Evolutionary conservation across 1,284 basidiomycete species (phyloP).

Genomic region (Grifola frondosa): DNA sequence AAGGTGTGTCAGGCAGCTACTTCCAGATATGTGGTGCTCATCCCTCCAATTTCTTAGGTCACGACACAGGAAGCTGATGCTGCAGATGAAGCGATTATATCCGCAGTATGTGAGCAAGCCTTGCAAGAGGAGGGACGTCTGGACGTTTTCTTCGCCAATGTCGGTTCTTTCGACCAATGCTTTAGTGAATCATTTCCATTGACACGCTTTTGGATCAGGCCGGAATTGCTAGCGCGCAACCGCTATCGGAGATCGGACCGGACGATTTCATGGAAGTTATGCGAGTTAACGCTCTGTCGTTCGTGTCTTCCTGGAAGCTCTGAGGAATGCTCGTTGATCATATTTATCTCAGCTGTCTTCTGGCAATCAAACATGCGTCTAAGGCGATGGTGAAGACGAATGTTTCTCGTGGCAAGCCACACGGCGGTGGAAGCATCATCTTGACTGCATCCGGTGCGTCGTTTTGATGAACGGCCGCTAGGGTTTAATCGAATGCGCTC

Average conservation of each 20-base stretch:
- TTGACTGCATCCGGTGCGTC: constrained; percentile 81
- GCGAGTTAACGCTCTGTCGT: constrained; percentile 84
- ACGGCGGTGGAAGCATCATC: constrained; percentile 81
- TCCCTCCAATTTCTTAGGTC: constrained; percentile 43
- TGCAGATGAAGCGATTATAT: constrained; percentile 75
- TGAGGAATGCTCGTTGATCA: neutral
- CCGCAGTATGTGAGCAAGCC: constrained; percentile 68
- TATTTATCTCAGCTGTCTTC: constrained; percentile 67
- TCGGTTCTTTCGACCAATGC: constrained; percentile 35
- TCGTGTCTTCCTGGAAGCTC: constrained; percentile 27
- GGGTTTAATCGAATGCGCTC: neutral
- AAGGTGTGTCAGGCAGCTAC: constrained; percentile 47
- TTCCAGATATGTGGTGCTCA: neutral
- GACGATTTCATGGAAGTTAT: constrained; percentile 76
- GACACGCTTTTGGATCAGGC: constrained; percentile 49
- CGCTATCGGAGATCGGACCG: constrained; percentile 55
- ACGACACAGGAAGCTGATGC: constrained; percentile 80
- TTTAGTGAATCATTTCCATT: neutral
- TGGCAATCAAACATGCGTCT: constrained; percentile 88
- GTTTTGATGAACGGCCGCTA: neutral
- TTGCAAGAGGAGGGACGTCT: constrained; percentile 80
- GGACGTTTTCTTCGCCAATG: constrained; percentile 95
- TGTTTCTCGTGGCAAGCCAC: constrained; percentile 61
- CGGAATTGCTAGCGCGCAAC: constrained; percentile 51
- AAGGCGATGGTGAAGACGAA: constrained; percentile 75